Base-by-base conservation (phyloP, 2,329 filamentous ascomycete species). In the Cladobotryum mycophilum region DNA sequence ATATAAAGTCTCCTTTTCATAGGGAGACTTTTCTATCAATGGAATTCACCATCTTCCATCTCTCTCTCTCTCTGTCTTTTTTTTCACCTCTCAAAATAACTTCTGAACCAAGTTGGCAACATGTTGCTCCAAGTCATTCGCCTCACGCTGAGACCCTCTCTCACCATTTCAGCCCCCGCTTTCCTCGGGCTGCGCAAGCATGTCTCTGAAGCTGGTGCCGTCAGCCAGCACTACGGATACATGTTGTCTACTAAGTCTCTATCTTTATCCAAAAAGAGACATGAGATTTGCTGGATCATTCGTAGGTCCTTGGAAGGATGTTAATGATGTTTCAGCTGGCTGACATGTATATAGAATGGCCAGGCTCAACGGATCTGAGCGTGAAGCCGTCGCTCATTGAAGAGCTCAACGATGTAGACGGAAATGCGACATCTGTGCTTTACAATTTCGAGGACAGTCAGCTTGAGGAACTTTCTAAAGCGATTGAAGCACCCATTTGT, bases 81-180 rank as follows among this genome's bases (percentile, higher is more conserved):
- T 30, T 30, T 30, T 2, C 25, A 30, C n/a, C n/a, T 30, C 25
- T 8, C 25, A 30, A 30, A 30, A 7, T 30, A 30, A 7, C 6
- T 30, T 4, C 25, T 30, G 6, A 8, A 30, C 9, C 25, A 11
- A 30, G 25, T 8, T 30, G 25, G 25, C 25, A 30, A 30, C 25
- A 59, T 59, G 57, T 22, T 57, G 2, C 52, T 48, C 8, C 56
- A 59, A 17, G 48, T 59, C 20, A 20, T 59, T 30, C 55, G 56
- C 33, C 56, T 59, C 35, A 54, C 53, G 13, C 45, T 59, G 3
- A 48, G 53, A 0, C 17, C 52, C 1, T 37, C 45, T 7, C 14
- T 47, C 14, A 54, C 44, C 18, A 49, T 58, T 22, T 53, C 56
- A n/a, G 44, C 55, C 9, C 13, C 34, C 2, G 51, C 49, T 13